phyloP scores from a whole-genome alignment of 805 yeast species.

The Monosporozyma aerobia region DNA sequence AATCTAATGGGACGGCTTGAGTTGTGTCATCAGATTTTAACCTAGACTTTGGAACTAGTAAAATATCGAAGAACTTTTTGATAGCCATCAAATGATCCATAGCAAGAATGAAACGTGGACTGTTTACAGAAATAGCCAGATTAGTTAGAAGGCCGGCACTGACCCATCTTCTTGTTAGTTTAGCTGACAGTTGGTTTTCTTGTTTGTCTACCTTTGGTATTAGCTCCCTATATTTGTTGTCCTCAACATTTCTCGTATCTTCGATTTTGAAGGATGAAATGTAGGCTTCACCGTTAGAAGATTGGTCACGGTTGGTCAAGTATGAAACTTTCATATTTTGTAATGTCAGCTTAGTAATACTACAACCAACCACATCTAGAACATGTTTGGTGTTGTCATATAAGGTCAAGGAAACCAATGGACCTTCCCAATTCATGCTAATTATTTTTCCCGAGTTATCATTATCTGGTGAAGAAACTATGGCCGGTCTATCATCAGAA shows the following conservation, averaged over 20 bases:
- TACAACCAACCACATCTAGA: constrained; percentile 30
- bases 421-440: constrained; percentile 39
- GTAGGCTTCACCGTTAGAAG: constrained; percentile 50
- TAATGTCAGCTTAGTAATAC: constrained; percentile 50
- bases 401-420: constrained; percentile 52
- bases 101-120: constrained; percentile 74
- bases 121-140: constrained; percentile 57
- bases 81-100: constrained; percentile 77
- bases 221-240: constrained; percentile 68
- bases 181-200: constrained; percentile 63
- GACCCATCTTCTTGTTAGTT: constrained; percentile 36
- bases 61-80: constrained; percentile 30
- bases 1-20: not conserved
- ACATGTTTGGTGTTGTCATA: constrained; percentile 42
- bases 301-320: constrained; percentile 43
- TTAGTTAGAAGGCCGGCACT: constrained; percentile 36
- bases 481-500: not conserved
- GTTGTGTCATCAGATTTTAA: constrained; percentile 2
- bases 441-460: constrained; percentile 5
- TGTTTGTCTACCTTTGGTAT: constrained; percentile 60
- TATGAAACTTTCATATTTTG: constrained; percentile 47
- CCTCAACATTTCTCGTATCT: constrained; percentile 56
- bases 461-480: not conserved
- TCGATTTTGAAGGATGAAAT: constrained; percentile 67
- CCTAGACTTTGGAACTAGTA: constrained; percentile 7